Evolutionary conservation across 2,329 filamentous ascomycete genomes (phyloP).

Genomic region (Cadophora malorum): DNA sequence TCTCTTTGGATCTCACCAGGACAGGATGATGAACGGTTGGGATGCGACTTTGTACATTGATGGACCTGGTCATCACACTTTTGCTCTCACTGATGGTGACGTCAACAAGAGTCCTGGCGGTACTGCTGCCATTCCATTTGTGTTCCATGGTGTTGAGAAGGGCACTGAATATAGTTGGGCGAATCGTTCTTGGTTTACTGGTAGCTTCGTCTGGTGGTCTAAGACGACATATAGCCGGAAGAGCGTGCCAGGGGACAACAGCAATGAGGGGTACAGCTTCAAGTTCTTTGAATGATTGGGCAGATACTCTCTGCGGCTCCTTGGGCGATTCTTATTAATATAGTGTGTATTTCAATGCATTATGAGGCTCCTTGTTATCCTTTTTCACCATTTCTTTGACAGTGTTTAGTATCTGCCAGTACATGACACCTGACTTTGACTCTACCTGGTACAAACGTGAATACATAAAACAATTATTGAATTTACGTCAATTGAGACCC

Average conservation of each 20-base stretch:
- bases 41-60: constrained; percentile 19
- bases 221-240: constrained; percentile 17
- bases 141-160: constrained; percentile 19
- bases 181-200: constrained; percentile 18
- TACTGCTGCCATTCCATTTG: constrained; percentile 5
- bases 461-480: no score
- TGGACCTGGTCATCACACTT: constrained; percentile 15
- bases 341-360: no score
- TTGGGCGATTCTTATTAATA: no score
- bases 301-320: background rate
- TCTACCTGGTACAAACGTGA: no score
- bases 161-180: constrained; percentile 16
- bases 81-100: constrained; percentile 6
- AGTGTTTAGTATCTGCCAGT: no score
- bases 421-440: no score
- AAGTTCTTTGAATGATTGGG: constrained; percentile 2
- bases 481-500: background rate
- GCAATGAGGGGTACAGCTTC: constrained; percentile 19
- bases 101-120: constrained; percentile 17
- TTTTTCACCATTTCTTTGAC: no score
- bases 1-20: constrained; percentile 12
- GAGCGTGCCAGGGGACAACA: constrained; percentile 17
- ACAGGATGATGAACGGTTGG: constrained; percentile 18
- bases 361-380: no score
- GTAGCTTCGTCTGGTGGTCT: constrained; percentile 15